Base-by-base conservation (phyloP, 176 grass and related monocot genomes). In the Carex scoparia region DNA sequence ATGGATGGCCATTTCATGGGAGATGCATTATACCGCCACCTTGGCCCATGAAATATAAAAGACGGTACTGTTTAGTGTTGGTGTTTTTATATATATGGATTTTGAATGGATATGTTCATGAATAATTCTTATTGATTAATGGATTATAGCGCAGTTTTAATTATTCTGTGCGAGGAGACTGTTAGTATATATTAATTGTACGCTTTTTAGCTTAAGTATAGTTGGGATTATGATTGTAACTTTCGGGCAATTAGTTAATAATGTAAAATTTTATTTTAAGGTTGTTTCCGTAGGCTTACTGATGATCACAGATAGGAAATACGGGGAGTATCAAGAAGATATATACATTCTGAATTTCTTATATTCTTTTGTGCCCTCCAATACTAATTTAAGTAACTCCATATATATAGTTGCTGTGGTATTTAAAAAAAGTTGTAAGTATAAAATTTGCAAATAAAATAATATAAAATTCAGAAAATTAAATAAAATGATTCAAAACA, bases 1-100 rank as follows among this genome's bases (percentile, higher is more conserved):
- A 85, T 87, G 87, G 90, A 94, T 30, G 89, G 86, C 5, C 88
- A 89, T 38, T 94, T 93, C 85, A 55, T 81, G 82, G 88, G 88
- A 14, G 93, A 89, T 27, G 12, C 63, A 7, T 58, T 84, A 42
- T 87, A 87, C 27, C 85, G 58, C 8, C 49, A 48, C 40, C 56
- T 18, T 49, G 44, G n/a, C 48, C 19, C 72, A 31, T 76, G 48
- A 76, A 76, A 31, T 31, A 76, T 55, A 5, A 76, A 27, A 76
- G 10, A 53, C 4, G n/a, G 9, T 76, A 31, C 6, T 55, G 2
- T 51, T 51, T 9, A 74, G 9, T 51, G 70, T 51, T 74, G 42
- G 42, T 74, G 19, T 27, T 74, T 11, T 28, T 11, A 1, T 72
- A 74, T 49, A 51, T 51, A 51, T 74, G 70, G n/a, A 48, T 2